Base-by-base conservation (phyloP, 495 filamentous ascomycete genomes). In the Xylaria curta region DNA sequence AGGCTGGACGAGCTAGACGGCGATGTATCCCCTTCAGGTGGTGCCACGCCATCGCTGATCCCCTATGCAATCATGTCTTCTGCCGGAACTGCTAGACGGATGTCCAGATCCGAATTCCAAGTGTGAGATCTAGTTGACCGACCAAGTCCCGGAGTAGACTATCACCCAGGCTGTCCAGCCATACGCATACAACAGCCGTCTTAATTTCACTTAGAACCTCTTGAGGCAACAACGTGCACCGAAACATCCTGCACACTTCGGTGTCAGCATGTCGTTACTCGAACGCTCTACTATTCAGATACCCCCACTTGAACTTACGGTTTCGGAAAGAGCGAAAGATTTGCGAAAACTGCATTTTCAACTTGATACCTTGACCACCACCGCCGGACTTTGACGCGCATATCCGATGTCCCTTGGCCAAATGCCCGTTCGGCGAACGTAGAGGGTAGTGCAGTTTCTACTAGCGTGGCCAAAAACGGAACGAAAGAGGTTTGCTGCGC, bases 391-490 rank as follows among this genome's bases (percentile, higher is more conserved):
- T 75, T 68, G 76, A 73, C 12, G 63, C 72, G 3, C 76, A 73
- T 31, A 73, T 76, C 70, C 70, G 72, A 42, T 83, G 82, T 51
- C 80, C 81, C 28, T 68, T 81, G 31, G 62, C 74, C 21, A 75
- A 75, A 38, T 83, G 82, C 59, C 81, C 81, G 8, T 83, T 79
- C 67, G 80, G 82, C 73, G 72, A 76, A 66, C 76, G 80, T 58
- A 76, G 79, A 24, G 74, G 81, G 5, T 78, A 66, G 51, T 83
- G 82, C 81, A 82, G 80, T 71, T 83, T 81, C 70, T 83, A 81
- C 65, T 82, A 79, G 81, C 82, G 81, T 40, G 82, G 81, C 21
- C 82, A 83, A 53, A 76, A 78, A 47, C 79, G 78, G 78, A 83
- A 83, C 63, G 74, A 73, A 17, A 72, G 73, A 73, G 77, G 75